Base-by-base conservation (phyloP, 1,284 basidiomycete species). In the Melampsora larici-populina region DNA sequence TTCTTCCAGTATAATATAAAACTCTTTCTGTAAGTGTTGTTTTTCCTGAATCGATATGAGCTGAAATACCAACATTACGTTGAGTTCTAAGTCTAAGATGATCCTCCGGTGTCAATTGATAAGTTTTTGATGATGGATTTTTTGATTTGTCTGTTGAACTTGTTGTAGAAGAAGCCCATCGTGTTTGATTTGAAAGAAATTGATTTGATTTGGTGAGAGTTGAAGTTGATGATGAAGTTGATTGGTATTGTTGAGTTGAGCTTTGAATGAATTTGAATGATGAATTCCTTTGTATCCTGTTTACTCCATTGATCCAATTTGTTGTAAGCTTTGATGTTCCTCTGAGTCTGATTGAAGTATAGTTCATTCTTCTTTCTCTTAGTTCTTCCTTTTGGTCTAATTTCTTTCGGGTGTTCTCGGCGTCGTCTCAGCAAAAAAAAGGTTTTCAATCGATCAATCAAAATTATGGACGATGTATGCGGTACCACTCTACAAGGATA, bases 11-110 rank as follows among this genome's bases (percentile, higher is more conserved):
- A 85, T 99, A 99, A 85, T 90, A 99, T 69, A 99, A 86, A 78
- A 98, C 90, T 49, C 97, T 92, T 84, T 99, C 97, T n/a, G 97
- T 99, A 80, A 99, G 85, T 0, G 97, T 99, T 0, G 97, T 99
- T 88, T 99, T 99, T 60, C 97, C 97, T 8, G 93, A 97, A 85
- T 98, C 94, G 78, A 85, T 84, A 78, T 86, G 85, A 13, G 85
- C 85, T 15, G 82, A 82, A 79, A 86, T 86, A 70, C 85, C 85
- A 64, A 86, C 84, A 78, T 86, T 86, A 40, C 85, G 81, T 75
- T 85, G 81, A 11, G 84, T 81, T 13, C 81, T 73, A 63, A 86
- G 80, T 60, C 84, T 81, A 26, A 78, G 66, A 11, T 81, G 78
- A 74, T 86, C 85, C 18, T 79, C 79, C 9, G 80, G 79, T 31